A percentile compares a stretch with the other conserved stretches of the same genome.
Conservation (phyloP, 768 basidiomycete species). For the Amanita phalloides region DNA sequence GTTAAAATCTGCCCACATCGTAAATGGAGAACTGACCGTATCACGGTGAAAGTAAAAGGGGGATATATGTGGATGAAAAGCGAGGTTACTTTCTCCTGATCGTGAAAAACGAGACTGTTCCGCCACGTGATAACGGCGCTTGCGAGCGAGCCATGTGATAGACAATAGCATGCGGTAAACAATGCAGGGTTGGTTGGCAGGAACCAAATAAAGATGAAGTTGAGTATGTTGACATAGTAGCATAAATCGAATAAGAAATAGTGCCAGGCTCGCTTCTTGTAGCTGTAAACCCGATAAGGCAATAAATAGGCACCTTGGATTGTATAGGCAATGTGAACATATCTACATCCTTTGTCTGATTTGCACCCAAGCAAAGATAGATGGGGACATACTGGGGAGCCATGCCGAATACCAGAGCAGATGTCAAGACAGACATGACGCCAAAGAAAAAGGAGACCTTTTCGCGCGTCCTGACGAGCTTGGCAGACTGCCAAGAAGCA, state of each 20-base stretch:
- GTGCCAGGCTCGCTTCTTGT: slow-evolving; percentile 91
- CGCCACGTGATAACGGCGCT: slow-evolving; percentile 98
- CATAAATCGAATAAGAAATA: slow-evolving; percentile 92
- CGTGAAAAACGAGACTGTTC: slow-evolving; percentile 97
- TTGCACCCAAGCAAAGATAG: slow-evolving; percentile 1
- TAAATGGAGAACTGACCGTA: slow-evolving; percentile 43
- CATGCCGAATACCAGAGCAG: slow-evolving; percentile 81
- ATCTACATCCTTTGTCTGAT: slow-evolving; percentile 34
- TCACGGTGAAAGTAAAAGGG: slow-evolving; percentile 84
- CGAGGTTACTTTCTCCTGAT: slow-evolving; percentile 91
- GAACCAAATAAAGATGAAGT: slow-evolving; percentile 87
- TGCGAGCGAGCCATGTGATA: slow-evolving; percentile 84
- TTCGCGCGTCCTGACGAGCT: slow-evolving; percentile 72
- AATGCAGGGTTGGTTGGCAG: slow-evolving; percentile 67
- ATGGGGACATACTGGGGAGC: slow-evolving; percentile 61
- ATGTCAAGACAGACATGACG: slow-evolving; percentile 80
- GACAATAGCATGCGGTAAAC: slow-evolving; percentile 87
- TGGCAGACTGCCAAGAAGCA: slow-evolving; percentile 87
- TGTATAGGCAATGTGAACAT: slow-evolving; percentile 85
- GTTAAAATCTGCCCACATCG: not conserved
- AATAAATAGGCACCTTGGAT: slow-evolving; percentile 68
- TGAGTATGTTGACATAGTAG: slow-evolving; percentile 89
- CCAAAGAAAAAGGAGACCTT: slow-evolving; percentile 90
- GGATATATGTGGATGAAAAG: slow-evolving; percentile 94
- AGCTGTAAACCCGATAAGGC: slow-evolving; percentile 72